Evolutionary conservation across 441 rosid genomes (phyloP).

Genomic region (Adansonia gregorii): DNA sequence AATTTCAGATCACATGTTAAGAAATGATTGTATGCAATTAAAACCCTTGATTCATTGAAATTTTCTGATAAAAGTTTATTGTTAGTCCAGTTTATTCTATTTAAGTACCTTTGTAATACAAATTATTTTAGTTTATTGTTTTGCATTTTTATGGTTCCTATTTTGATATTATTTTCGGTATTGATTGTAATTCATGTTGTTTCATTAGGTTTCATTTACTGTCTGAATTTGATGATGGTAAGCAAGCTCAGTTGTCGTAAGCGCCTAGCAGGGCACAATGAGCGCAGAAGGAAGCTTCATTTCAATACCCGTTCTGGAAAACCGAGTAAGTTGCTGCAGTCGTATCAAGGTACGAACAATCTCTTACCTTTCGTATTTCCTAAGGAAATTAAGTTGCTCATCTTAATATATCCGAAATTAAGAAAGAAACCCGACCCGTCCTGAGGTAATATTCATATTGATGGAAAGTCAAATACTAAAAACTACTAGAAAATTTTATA

Average conservation of each 20-base stretch:
- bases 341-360: conserved; percentile 42
- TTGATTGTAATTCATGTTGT: conserved; percentile 28
- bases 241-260: conserved; percentile 92
- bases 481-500: not conserved
- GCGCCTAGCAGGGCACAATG: conserved; percentile 84
- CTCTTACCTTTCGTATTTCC: conserved; percentile 40
- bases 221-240: conserved; percentile 79
- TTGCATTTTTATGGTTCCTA: not conserved
- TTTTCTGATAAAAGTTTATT: not conserved
- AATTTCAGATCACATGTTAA: not conserved
- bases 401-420: conserved; percentile 22
- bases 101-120: not conserved
- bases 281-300: conserved; percentile 82
- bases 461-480: not conserved
- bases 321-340: conserved; percentile 42
- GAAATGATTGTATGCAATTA: not conserved
- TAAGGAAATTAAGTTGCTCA: conserved; percentile 27
- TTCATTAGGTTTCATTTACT: conserved; percentile 78
- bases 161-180: not conserved
- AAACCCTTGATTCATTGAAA: not conserved
- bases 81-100: not conserved
- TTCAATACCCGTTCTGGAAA: conserved; percentile 38
- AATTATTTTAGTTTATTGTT: conserved; percentile 3
- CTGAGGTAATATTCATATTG: not conserved
- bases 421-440: not conserved